Evolutionary conservation across 345 rosid species (phyloP).

Genomic region (Eucalyptus erythrocorys): DNA sequence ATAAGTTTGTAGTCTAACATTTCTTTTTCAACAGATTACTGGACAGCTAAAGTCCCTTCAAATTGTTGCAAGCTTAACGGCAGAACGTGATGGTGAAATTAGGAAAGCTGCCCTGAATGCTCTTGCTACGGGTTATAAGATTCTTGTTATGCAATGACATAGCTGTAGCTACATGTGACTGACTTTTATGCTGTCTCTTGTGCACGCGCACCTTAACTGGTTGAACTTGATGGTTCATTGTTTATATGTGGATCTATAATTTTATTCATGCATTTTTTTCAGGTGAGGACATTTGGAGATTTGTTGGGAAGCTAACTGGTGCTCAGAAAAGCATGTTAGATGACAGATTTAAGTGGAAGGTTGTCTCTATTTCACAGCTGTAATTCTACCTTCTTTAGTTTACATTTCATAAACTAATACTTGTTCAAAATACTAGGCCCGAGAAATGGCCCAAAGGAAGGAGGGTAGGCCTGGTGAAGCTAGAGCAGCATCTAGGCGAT

Average conservation of each 20-base stretch:
- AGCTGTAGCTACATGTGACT: background rate
- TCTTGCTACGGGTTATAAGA: conserved; percentile 89
- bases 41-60: conserved; percentile 87
- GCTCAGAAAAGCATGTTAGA: conserved; percentile 99
- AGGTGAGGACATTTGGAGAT: conserved; percentile 99
- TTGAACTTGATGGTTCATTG: background rate
- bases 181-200: background rate
- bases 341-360: conserved; percentile 99
- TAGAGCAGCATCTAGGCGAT: conserved; percentile 84
- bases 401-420: background rate
- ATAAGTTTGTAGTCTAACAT: background rate
- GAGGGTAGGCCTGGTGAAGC: conserved; percentile 99
- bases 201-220: background rate
- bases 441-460: conserved; percentile 96
- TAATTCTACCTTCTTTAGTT: background rate
- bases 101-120: conserved; percentile 96
- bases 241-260: background rate
- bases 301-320: conserved; percentile 94
- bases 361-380: background rate
- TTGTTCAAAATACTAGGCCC: conserved; percentile 26
- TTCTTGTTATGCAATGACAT: conserved; percentile 46
- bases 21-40: conserved; percentile 46
- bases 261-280: background rate
- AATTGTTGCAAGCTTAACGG: conserved; percentile 94
- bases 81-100: conserved; percentile 97